These are phyloP conservation scores for Trypanosoma congolense DNA, from an alignment of 208 protist genomes.

Conservation along the genomic window DNA sequence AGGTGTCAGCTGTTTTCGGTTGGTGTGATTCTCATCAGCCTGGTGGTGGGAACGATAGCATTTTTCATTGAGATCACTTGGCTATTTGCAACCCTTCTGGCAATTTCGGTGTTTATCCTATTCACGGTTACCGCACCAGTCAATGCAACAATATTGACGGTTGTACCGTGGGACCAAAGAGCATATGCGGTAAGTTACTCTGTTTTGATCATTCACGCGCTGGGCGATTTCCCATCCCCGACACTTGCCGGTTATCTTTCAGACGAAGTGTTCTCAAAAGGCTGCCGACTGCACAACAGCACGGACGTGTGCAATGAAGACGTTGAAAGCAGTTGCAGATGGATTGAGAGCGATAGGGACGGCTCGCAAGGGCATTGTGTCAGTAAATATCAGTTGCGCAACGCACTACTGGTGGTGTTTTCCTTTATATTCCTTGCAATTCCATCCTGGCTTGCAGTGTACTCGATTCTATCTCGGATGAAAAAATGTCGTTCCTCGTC, in stretches of 20 bases:
- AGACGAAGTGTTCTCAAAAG: slow-evolving; percentile 40
- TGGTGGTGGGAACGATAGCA: slow-evolving; percentile 43
- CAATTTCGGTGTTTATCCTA: slow-evolving; percentile 43
- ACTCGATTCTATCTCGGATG: slow-evolving; percentile 27
- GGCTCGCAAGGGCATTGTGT: slow-evolving; percentile 33
- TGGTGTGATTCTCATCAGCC: slow-evolving; percentile 36
- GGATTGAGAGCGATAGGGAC: slow-evolving; percentile 22
- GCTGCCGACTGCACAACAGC: slow-evolving; percentile 25
- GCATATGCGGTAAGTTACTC: slow-evolving; percentile 83
- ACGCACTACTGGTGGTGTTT: slow-evolving; percentile 71
- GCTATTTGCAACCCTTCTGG: slow-evolving; percentile 36
- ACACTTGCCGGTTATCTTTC: slow-evolving; percentile 65
- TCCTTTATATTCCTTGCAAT: slow-evolving; percentile 36
- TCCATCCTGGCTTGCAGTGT: slow-evolving; percentile 50
- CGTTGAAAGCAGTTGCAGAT: slow-evolving; percentile 30
- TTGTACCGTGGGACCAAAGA: slow-evolving; percentile 55
- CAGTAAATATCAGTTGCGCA: slow-evolving; percentile 52
- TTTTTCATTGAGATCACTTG: slow-evolving; percentile 26
- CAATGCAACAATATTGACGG: slow-evolving; percentile 64
- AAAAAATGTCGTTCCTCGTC: neutral
- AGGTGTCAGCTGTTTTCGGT: slow-evolving; percentile 57
- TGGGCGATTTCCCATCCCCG: slow-evolving; percentile 88
- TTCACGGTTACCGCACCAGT: slow-evolving; percentile 79
- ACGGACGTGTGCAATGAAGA: neutral
- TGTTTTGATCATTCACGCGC: slow-evolving; percentile 82